These are phyloP conservation scores for Raffaelea deltoideospora DNA, from an alignment of 2,329 filamentous ascomycete species.

Conservation along the genomic window DNA sequence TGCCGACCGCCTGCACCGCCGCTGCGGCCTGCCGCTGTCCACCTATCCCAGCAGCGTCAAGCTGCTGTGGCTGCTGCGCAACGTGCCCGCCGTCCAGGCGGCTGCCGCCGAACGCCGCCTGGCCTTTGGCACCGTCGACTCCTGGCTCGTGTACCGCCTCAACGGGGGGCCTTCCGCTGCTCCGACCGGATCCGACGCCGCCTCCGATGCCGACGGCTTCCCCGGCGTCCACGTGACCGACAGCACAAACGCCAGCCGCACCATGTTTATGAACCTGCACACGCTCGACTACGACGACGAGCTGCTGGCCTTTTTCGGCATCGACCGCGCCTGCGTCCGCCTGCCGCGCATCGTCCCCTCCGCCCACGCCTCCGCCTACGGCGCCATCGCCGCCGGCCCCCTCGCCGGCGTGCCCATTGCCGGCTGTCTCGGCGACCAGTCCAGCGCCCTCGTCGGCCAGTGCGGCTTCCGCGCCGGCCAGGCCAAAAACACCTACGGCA, in stretches of 20 bases:
- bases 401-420: constrained; percentile 59
- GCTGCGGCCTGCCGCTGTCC: constrained; percentile 71
- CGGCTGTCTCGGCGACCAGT: constrained; percentile 80
- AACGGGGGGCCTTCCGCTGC: no score
- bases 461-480: constrained; percentile 68
- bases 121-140: constrained; percentile 76
- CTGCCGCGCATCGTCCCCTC: constrained; percentile 77
- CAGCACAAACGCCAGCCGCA: constrained; percentile 74
- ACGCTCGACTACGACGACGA: constrained; percentile 66
- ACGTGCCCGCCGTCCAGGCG: constrained; percentile 51
- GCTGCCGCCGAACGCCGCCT: constrained; percentile 65
- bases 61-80: constrained; percentile 65
- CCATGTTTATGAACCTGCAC: constrained; percentile 86
- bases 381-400: constrained; percentile 46
- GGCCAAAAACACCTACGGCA: constrained; percentile 87
- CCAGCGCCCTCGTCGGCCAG: constrained; percentile 72
- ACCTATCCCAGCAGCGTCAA: constrained; percentile 84
- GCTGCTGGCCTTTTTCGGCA: constrained; percentile 63
- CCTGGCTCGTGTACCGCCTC: constrained; percentile 75
- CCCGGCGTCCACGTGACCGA: constrained; percentile 63
- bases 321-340: constrained; percentile 51
- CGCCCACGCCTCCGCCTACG: constrained; percentile 59
- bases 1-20: constrained; percentile 51
- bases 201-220: constrained; percentile 28
- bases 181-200: no score